These are phyloP conservation scores for Acacia acuminata DNA, from an alignment of 306 rosid species.

Conservation along the genomic window DNA sequence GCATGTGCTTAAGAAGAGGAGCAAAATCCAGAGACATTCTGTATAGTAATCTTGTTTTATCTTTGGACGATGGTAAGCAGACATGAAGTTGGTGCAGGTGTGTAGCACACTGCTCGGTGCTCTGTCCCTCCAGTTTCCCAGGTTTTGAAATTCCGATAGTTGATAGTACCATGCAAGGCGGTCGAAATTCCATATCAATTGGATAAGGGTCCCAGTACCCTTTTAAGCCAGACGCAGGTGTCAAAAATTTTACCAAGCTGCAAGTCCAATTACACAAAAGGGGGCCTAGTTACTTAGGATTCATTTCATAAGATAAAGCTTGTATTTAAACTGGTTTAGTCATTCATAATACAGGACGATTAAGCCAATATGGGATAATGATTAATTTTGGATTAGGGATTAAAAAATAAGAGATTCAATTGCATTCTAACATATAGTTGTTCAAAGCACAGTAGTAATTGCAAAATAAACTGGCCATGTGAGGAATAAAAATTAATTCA, in stretches of 20 bases:
- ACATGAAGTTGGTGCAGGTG: slow-evolving; percentile 83
- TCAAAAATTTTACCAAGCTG: slow-evolving; percentile 76
- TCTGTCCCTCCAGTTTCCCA: slow-evolving; percentile 69
- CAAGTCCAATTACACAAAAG: slow-evolving; percentile 29
- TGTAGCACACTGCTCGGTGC: slow-evolving; percentile 57
- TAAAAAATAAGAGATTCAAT: background rate
- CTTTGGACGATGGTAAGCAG: slow-evolving; percentile 67
- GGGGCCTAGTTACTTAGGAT: background rate
- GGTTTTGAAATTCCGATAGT: slow-evolving; percentile 83
- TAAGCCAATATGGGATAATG: slow-evolving; percentile 1
- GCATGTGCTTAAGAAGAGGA: slow-evolving; percentile 56
- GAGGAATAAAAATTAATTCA: background rate
- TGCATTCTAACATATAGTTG: background rate
- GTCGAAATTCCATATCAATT: slow-evolving; percentile 78
- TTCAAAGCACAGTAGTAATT: background rate
- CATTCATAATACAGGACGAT: background rate
- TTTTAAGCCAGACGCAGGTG: slow-evolving; percentile 72
- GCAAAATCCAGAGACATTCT: slow-evolving; percentile 83
- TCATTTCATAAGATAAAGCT: slow-evolving; percentile 16
- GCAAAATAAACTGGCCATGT: background rate
- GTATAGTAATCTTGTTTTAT: slow-evolving; percentile 63
- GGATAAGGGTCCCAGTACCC: slow-evolving; percentile 88
- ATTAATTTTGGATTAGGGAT: background rate
- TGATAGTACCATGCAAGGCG: slow-evolving; percentile 82
- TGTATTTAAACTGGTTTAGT: background rate